These are phyloP conservation scores for Aspergillus neoniger DNA, from an alignment of 2,329 filamentous ascomycete genomes.

Conservation along the genomic window DNA sequence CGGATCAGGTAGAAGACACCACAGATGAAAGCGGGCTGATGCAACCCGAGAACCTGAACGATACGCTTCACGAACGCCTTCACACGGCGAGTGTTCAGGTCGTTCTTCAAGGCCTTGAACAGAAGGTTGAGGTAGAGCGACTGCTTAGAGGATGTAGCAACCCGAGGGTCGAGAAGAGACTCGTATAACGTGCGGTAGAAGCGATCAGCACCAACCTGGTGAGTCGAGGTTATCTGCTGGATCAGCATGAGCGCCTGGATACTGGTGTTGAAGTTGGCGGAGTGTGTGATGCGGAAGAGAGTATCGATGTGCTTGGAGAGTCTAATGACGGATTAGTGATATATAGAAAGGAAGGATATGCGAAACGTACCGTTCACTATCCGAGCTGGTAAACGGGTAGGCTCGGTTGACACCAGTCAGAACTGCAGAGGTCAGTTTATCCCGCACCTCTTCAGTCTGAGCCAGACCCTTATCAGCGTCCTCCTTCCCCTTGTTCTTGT, in stretches of 20 bases:
- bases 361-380: conserved; percentile 66
- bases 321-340: conserved; percentile 44
- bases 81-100: conserved; percentile 85
- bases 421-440: conserved; percentile 90
- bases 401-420: conserved; percentile 94
- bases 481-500: conserved; percentile 55
- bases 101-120: conserved; percentile 82
- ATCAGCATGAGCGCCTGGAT: conserved; percentile 94
- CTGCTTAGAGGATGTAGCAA: conserved; percentile 90
- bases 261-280: conserved; percentile 97
- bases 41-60: conserved; percentile 80
- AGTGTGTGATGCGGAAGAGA: conserved; percentile 93
- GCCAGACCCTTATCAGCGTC: conserved; percentile 37
- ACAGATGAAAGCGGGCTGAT: conserved; percentile 90
- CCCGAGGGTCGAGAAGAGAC: conserved; percentile 84
- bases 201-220: conserved; percentile 79
- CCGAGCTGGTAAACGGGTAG: conserved; percentile 84
- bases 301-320: conserved; percentile 90
- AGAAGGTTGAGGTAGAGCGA: conserved; percentile 91
- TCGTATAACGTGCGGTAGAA: conserved; percentile 97
- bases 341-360: background rate
- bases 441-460: conserved; percentile 69
- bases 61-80: conserved; percentile 96
- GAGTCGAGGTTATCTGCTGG: conserved; percentile 81
- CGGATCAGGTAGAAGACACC: conserved; percentile 87